Evolutionary conservation across 352 stramenopile genomes (phyloP).

Genomic region (Thalassiosira oceanica): DNA sequence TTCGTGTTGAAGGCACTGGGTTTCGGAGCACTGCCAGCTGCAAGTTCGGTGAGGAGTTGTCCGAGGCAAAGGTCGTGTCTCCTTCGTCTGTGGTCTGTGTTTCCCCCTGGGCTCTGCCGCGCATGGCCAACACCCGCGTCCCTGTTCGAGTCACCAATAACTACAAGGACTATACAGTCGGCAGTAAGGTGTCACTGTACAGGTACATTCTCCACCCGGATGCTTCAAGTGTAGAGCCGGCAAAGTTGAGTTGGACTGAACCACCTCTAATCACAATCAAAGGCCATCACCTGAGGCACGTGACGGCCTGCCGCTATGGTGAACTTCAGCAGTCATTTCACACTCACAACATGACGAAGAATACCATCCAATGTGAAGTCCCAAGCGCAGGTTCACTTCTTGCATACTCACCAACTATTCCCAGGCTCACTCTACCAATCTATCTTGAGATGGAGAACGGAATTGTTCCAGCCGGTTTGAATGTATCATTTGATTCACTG

Average conservation of each 20-base stretch:
- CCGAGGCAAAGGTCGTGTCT: conserved; percentile 32
- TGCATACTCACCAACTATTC: no score
- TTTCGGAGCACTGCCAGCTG: conserved; percentile 45
- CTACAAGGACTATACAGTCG: conserved; percentile 44
- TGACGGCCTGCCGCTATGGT: conserved; percentile 46
- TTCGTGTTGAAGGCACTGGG: conserved; percentile 33
- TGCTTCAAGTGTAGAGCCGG: conserved; percentile 37
- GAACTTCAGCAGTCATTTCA: conserved; percentile 30
- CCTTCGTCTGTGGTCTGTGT: conserved; percentile 38
- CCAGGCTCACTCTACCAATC: conserved; percentile 23
- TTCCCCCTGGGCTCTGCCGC: conserved; percentile 8
- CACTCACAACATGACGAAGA: conserved; percentile 28
- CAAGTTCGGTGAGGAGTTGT: conserved; percentile 35
- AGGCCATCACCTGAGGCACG: conserved; percentile 35
- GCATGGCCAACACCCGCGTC: conserved; percentile 5
- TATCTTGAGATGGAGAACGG: conserved; percentile 50
- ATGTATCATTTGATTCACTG: conserved; percentile 29
- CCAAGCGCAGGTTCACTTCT: conserved; percentile 18
- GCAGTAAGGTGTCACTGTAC: conserved; percentile 12
- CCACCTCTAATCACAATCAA: conserved; percentile 45
- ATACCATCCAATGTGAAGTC: conserved; percentile 37
- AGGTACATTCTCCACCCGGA: conserved; percentile 38
- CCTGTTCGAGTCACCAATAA: conserved; percentile 52
- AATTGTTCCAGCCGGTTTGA: conserved; percentile 42
- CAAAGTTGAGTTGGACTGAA: conserved; percentile 27